These are phyloP conservation scores for Trypanosomatidae sp. DNA, from an alignment of 208 protist species.

Conservation along the genomic window DNA sequence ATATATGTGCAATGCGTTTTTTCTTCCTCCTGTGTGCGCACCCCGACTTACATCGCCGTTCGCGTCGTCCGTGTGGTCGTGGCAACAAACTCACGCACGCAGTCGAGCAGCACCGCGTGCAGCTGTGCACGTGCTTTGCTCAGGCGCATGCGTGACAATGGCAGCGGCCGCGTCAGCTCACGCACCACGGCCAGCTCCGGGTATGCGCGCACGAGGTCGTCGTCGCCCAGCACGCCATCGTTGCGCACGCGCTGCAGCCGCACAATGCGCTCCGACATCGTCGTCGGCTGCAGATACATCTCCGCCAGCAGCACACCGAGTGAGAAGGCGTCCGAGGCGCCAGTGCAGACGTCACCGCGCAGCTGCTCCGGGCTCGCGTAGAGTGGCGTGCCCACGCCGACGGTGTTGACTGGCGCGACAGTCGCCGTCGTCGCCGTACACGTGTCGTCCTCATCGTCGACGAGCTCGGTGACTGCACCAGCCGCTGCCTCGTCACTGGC, in stretches of 20 bases:
- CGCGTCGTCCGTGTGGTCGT: neutral
- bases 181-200: slow-evolving; percentile 49
- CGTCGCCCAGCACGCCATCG: slow-evolving; percentile 24
- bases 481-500: too few relatives aligned
- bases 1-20: neutral
- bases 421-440: too few relatives aligned
- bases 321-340: slow-evolving; percentile 53
- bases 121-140: slow-evolving; percentile 4
- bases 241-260: slow-evolving; percentile 37
- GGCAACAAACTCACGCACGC: neutral
- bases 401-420: slow-evolving; percentile 38
- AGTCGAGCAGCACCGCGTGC: slow-evolving; percentile 4
- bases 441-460: too few relatives aligned
- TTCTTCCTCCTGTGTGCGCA: neutral
- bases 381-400: slow-evolving; percentile 71
- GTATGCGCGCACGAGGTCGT: slow-evolving; percentile 16
- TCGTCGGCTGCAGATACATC: slow-evolving; percentile 73
- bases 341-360: slow-evolving; percentile 28
- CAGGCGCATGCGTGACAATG: slow-evolving; percentile 7
- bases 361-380: slow-evolving; percentile 85
- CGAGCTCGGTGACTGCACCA: too few relatives aligned
- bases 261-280: slow-evolving; percentile 48
- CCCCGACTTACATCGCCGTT: slow-evolving; percentile 4
- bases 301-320: slow-evolving; percentile 64
- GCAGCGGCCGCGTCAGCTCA: slow-evolving; percentile 11